Evolutionary conservation across 345 rosid genomes (phyloP), one percentile per base, ranked within the genome.

Genomic region (Populus davidiana): DNA sequence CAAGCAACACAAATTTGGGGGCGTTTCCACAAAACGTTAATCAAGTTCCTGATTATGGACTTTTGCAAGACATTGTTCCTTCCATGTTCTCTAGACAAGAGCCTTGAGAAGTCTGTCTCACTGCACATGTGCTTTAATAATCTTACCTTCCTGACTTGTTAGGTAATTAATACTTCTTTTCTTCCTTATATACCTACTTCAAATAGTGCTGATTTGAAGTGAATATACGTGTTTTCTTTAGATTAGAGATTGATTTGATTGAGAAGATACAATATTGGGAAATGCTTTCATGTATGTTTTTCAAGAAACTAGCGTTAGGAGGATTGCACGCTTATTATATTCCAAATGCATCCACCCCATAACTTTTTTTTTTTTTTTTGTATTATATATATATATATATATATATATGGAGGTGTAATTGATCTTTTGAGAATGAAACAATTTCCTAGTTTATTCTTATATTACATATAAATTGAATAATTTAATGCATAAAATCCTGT

Each of bases 41-140:
- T 72, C 91, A 86, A 31, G 87, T 87, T 41, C 82, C 87, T 54
- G 95, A 94, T 70, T 88, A 88, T 76, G 97, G 94, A 69, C 92
- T 92, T 68, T 75, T 94, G 79, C 94, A 89, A 77, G 98, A 94
- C 81, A 85, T 94, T 1, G 84, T 91, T 70, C 98, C 98, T 72
- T 83, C 96, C 21, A 81, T 87, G 82, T 87, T 90, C 79, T 74
- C 87, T 75, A 90, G 91, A 75, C 91, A 85, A 73, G 97, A 94
- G 81, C 90, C 86, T 20, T 89, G 86, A 88, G 66, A 25, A 8
- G 14, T 11, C 52, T 79, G 17, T 72, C 70, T 71, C 49, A 47
- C n/a, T 76, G 27, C 66, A 61, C 31, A 68, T 79, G 61, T 27
- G 29, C 29, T 71, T 49, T 6, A 54, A 39, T 50, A 41, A 52